Evolutionary conservation across 1,284 basidiomycete species (phyloP), one percentile per base, ranked within the genome.

Genomic region (Thecaphora thlaspeos): DNA sequence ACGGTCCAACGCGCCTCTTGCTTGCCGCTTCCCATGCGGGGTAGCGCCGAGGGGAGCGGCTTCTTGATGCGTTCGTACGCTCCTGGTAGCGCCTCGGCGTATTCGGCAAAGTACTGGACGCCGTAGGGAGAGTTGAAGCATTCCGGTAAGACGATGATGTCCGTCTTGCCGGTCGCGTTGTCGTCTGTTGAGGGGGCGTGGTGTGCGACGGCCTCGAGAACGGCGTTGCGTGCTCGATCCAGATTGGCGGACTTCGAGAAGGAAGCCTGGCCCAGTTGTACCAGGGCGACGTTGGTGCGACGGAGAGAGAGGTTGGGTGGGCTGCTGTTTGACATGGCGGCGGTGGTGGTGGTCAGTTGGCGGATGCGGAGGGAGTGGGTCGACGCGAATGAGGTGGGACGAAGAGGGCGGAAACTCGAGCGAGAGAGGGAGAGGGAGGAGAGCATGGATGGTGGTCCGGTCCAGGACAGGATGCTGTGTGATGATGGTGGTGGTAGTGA

Each of bases 81-180:
- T 7, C 71, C 71, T 5, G 64, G 61, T 21, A 76, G 66, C 2
- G 61, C 56, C 42, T 74, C 75, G 15, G 76, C 74, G 39, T 78
- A 77, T 41, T 71, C 74, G 51, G 53, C 43, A 44, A 73, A 74
- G 9, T 77, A 85, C 4, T 83, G 82, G 60, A 90, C 87, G 0
- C 93, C 93, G 73, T 98, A 98, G 0, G 93, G 92, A 14, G 90
- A 93, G 79, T 98, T 98, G 83, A 98, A 99, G 81, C 91, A 91
- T 83, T 98, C 94, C 86, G 93, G 70, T 21, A 46, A 41, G 12
- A 71, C 57, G 17, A 71, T 71, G 65, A 77, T 63, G 37, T 71
- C 71, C 9, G 53, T 57, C 23, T 41, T 48, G 26, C 51, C 47
- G 24, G 48, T 46, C 40, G 43, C 60, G 26, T 23, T 30, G 34